These are phyloP conservation scores for Cyclotella kingstonii DNA, from an alignment of 108 stramenopile species.

Conservation along the genomic window DNA sequence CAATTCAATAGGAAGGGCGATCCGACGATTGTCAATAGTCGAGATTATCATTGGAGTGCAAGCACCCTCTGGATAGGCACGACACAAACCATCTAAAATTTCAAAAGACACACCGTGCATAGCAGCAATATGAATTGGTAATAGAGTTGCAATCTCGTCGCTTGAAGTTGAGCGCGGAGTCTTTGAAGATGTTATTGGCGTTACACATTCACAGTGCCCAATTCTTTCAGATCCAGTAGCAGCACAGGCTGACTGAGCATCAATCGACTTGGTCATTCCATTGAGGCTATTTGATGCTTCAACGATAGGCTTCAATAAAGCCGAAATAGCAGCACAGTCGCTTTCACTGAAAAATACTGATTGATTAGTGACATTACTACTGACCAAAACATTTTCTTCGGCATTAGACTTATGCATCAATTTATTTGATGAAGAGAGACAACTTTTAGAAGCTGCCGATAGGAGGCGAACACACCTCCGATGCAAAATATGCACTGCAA, in stretches of 20 bases:
- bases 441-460: background rate
- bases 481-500: slow-evolving; percentile 9
- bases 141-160: background rate
- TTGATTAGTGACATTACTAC: background rate
- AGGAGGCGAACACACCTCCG: background rate
- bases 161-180: slow-evolving; percentile 5
- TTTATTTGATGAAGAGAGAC: too few relatives aligned
- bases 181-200: background rate
- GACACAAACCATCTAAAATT: slow-evolving; percentile 29
- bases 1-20: slow-evolving; percentile 24
- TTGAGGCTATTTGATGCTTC: background rate
- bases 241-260: slow-evolving; percentile 18
- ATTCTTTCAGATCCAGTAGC: slow-evolving; percentile 28
- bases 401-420: background rate
- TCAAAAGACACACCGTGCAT: slow-evolving; percentile 30
- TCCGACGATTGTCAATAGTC: slow-evolving; percentile 1
- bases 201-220: background rate
- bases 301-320: slow-evolving; percentile 21
- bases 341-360: slow-evolving; percentile 4
- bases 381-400: background rate
- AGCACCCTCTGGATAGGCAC: slow-evolving; percentile 42
- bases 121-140: slow-evolving; percentile 45
- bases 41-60: slow-evolving; percentile 17
- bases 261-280: background rate
- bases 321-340: slow-evolving; percentile 22